Evolutionary conservation across 257 asterid genomes (phyloP).

Genomic region (Solanum megistacrolobum): DNA sequence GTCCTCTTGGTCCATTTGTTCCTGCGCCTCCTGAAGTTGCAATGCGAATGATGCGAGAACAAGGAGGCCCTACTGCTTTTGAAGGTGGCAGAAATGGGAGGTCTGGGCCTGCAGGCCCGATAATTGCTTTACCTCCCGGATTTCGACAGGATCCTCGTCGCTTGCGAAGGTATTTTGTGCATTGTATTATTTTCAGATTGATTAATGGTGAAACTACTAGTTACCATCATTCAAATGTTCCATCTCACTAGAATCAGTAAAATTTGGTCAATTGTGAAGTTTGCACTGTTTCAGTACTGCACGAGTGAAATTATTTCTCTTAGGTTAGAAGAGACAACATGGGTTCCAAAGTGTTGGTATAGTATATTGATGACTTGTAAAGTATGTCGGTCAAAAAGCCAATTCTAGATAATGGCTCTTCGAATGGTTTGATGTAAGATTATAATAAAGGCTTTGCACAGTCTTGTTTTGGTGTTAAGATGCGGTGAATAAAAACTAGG

Average conservation of each 20-base stretch:
- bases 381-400: neutral
- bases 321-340: neutral
- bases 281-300: neutral
- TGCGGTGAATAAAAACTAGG: neutral
- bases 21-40: slow-evolving; percentile 99
- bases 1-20: slow-evolving; percentile 95
- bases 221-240: neutral
- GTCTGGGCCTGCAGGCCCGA: slow-evolving; percentile 68
- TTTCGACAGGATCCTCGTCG: slow-evolving; percentile 95
- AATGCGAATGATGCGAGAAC: slow-evolving; percentile 92
- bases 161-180: slow-evolving; percentile 59
- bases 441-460: neutral
- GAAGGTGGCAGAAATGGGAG: slow-evolving; percentile 81
- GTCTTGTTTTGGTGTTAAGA: neutral
- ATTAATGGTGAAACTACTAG: neutral
- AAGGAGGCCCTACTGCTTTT: slow-evolving; percentile 83
- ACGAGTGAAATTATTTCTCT: neutral
- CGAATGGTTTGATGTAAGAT: neutral
- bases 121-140: slow-evolving; percentile 67
- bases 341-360: neutral
- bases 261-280: neutral
- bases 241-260: neutral
- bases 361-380: neutral
- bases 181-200: neutral
- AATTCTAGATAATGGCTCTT: neutral